phyloP scores from a whole-genome alignment of 2,329 filamentous ascomycete genomes.

The Colletotrichum lentis region DNA sequence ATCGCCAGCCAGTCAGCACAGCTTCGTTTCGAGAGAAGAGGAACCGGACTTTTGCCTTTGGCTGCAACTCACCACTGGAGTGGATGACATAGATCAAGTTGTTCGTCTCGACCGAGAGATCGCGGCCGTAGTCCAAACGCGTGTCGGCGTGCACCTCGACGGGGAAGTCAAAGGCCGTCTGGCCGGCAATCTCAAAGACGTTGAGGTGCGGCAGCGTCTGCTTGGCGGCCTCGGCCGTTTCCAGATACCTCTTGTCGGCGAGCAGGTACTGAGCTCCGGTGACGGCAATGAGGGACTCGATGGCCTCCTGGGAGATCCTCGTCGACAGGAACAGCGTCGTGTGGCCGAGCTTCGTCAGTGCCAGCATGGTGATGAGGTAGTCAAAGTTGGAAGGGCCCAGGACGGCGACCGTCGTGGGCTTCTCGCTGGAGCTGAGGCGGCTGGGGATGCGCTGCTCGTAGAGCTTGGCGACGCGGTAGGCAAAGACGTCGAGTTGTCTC shows the following conservation, averaged over 20 bases:
- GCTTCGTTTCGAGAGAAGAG: conserved; percentile 41
- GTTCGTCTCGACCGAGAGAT: conserved; percentile 41
- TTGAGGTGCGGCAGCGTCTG: conserved; percentile 37
- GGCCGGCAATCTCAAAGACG: conserved; percentile 43
- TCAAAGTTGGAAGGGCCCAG: conserved; percentile 63
- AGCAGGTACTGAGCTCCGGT: conserved; percentile 43
- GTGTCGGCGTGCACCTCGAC: conserved; percentile 46
- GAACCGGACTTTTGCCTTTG: not conserved
- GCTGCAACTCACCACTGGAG: conserved; percentile 43
- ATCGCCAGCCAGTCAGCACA: not conserved
- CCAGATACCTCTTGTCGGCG: conserved; percentile 41
- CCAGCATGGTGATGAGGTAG: conserved; percentile 62
- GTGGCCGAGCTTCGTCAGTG: conserved; percentile 63
- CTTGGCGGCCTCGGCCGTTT: conserved; percentile 40
- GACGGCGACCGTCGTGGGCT: conserved; percentile 54
- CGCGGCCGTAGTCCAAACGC: conserved; percentile 45
- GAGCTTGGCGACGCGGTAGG: conserved; percentile 42
- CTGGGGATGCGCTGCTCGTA: conserved; percentile 41
- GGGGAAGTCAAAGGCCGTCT: conserved; percentile 44
- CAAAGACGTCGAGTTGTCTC: conserved; percentile 54
- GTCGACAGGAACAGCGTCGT: conserved; percentile 53
- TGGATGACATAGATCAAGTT: conserved; percentile 47
- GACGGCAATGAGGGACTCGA: conserved; percentile 44
- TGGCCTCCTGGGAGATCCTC: conserved; percentile 46
- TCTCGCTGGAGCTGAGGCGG: conserved; percentile 40